Base-by-base conservation (phyloP, 1,284 basidiomycete species). In the Tilletiaria anomala region DNA sequence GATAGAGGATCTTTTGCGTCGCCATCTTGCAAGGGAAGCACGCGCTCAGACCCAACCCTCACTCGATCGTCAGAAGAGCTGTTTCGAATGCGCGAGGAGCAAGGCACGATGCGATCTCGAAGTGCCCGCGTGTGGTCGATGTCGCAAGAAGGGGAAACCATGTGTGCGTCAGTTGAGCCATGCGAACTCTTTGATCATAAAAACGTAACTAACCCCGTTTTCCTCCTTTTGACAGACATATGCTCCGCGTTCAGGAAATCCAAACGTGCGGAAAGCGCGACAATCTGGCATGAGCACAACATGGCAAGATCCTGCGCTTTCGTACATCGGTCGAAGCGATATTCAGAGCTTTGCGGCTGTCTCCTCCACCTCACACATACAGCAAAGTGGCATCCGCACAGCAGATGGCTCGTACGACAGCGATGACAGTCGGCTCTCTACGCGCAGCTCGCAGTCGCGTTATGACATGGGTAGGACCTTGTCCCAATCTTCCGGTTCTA, bases 61-160 rank as follows among this genome's bases (percentile, higher is more conserved):
- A 1, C 48, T 56, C 20, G 56, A 58, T 35, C 45, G 58, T 15
- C 58, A 61, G 26, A 61, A 61, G 49, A 52, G 49, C 39, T 61
- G 58, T 39, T 52, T 53, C 34, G 56, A 58, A 34, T 61, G 58
- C 39, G 54, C 56, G 3, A 35, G 51, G 6, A 54, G 51, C 39
- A 61, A 61, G 42, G 58, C 58, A 17, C 43, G 58, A 21, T 61
- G 58, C 40, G 58, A 61, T 38, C 49, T 61, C 34, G 58, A 61
- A 20, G 56, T 61, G 1, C 58, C 58, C 6, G 42, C 54, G 1
- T 61, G 58, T 35, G 56, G 58, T 14, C 48, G 58, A 40, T 61
- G 58, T 35, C 46, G 53, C 15, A 39, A 44, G n/a, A 42, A 57
- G 26, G 50, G 50, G n/a, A 61, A 61, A 34, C 47, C 42, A 24